Base-by-base conservation (phyloP, 73 alveolate genomes). In the Uronychia binucleata region DNA sequence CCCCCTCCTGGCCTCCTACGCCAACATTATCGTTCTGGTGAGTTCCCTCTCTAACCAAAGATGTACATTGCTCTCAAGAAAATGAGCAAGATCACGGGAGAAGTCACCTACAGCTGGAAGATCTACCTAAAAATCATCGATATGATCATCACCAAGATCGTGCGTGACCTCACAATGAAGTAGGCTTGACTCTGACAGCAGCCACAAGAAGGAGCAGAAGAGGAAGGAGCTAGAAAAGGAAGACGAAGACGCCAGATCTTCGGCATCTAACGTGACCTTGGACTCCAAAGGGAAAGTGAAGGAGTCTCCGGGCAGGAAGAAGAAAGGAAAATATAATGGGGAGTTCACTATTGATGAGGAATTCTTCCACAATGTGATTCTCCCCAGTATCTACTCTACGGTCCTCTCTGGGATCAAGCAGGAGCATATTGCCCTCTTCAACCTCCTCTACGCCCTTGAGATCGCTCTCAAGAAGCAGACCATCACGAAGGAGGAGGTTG, bases 81-180 rank as follows among this genome's bases (percentile, higher is more conserved):
- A 30, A 88, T 90, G 25, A n/a, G 87, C 1, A 85, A 85, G 75
- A n/a, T 90, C 26, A 58, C 82, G 0, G 81, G 35, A 26, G 92
- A 79, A 31, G 35, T 75, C 29, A 78, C 83, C n/a, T 90, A 90
- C 59, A 35, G 92, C 14, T 90, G 95, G 95, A 79, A 30, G 30
- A 79, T 90, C 86, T 90, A 31, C 77, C 0, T 34, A 27, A n/a
- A 28, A 32, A 79, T 90, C 28, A 34, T 90, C 11, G 92, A 90
- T 59, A 11, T 75, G 58, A 81, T 85, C 27, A 77, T 90, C 57
- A 32, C 58, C 27, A 89, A 90, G 77, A 79, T 83, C 32, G 86
- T 89, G 26, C 76, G 91, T 76, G 94, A 88, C 34, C 60, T 89
- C 19, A 46, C 67, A 5, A 46, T 46, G 67, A 46, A 46, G 67